Evolutionary conservation across 2,329 filamentous ascomycete species (phyloP), one percentile per base, ranked within the genome.

Genomic region (Colletotrichum echinochloae): DNA sequence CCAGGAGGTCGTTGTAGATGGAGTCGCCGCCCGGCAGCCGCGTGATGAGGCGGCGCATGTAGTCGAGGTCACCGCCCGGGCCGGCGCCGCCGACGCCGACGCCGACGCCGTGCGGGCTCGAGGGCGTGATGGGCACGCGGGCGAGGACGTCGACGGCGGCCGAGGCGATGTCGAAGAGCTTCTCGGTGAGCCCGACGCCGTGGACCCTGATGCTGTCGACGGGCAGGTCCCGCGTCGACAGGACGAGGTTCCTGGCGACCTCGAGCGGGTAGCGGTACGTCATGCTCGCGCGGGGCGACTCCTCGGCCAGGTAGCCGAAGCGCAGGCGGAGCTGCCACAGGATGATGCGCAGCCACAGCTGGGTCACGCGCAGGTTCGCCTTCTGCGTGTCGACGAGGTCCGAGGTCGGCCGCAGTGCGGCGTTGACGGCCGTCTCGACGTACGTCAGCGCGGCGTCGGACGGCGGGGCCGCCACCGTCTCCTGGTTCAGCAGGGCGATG

Each of bases 161-260:
- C 0, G 81, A 84, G 0, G 82, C 82, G 33, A 85, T 78, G 44
- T 85, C 83, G 49, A 83, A 85, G 0, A 85, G 72, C 70, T 85
- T 85, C 66, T 85, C 83, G 0, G 83, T 85, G n/a, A 85, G 72
- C 0, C 83, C 83, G 12, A 82, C 81, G 0, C 83, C 83, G 14
- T 85, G 83, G 0, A 85, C 79, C 26, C 76, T 78, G 64, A 85
- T 80, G 54, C 80, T 81, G 20, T 78, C 77, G 1, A 83, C 72
- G 0, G 81, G 76, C 0, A 84, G 74, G 33, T 82, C 79, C 2
- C 79, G 73, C 0, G 81, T 83, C 1, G 81, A 82, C 0, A 82
- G 65, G 2, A 78, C 78, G 7, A 84, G 74, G 2, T 83, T 80
- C 57, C 79, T 81, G 14, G 81, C 83, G 7, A 84, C 77, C 7